These are phyloP conservation scores for Stachybotrys echinatus DNA, from an alignment of 2,329 filamentous ascomycete species.

Conservation along the genomic window DNA sequence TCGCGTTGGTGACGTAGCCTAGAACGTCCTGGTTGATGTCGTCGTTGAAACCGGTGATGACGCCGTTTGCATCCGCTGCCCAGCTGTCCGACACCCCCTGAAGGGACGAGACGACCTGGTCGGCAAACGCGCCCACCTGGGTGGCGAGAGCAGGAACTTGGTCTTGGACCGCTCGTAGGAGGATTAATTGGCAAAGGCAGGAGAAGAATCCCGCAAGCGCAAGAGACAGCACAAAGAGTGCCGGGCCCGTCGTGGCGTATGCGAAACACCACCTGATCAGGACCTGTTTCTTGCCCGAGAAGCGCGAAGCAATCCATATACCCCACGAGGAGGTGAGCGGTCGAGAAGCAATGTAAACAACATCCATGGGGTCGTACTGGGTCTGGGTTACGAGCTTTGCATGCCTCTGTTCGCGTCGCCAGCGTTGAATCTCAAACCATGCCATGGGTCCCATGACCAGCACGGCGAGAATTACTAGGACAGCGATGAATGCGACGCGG, in stretches of 20 bases:
- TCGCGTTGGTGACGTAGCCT: constrained; percentile 81
- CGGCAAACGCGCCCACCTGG: constrained; percentile 74
- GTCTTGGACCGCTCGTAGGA: constrained; percentile 69
- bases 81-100: constrained; percentile 70
- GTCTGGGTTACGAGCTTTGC: constrained; percentile 60
- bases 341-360: constrained; percentile 80
- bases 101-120: constrained; percentile 67
- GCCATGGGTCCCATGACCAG: constrained; percentile 74
- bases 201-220: constrained; percentile 77
- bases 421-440: constrained; percentile 73
- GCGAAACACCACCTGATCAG: constrained; percentile 78
- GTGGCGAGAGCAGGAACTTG: constrained; percentile 70
- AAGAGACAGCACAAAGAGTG: constrained; percentile 80
- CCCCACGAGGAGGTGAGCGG: constrained; percentile 71
- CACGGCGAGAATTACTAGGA: constrained; percentile 66
- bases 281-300: constrained; percentile 62
- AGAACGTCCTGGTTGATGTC: constrained; percentile 83
- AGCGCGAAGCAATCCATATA: constrained; percentile 61
- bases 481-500: constrained; percentile 69
- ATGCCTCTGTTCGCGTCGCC: constrained; percentile 65
- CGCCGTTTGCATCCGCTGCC: constrained; percentile 70
- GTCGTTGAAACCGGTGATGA: constrained; percentile 63
- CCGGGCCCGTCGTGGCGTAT: constrained; percentile 79
- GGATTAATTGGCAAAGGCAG: constrained; percentile 74
- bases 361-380: constrained; percentile 75